These are phyloP conservation scores for Aurantiochytrium sp. DNA, from an alignment of 108 stramenopile genomes.

Conservation along the genomic window DNA sequence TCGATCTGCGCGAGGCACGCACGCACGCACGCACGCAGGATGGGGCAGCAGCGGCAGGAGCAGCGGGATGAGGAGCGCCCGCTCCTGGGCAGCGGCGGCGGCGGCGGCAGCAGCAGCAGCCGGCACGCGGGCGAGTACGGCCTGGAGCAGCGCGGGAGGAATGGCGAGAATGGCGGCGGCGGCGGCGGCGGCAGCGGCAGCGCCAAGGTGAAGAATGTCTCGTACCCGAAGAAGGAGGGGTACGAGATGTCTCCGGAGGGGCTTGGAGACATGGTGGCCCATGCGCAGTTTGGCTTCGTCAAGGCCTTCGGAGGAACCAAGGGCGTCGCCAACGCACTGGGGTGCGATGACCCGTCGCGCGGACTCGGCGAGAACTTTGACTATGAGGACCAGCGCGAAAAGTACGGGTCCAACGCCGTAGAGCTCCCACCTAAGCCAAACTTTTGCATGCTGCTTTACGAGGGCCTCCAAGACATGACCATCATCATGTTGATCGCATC, in stretches of 20 bases:
- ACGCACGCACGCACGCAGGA: too few species aligned
- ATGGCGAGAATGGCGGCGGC: neutral
- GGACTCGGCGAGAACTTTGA: neutral
- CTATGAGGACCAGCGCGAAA: neutral
- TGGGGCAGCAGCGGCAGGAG: too few species aligned
- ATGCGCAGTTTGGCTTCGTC: neutral
- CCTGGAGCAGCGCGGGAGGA: too few species aligned
- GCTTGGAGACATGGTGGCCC: neutral
- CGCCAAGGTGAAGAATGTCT: neutral
- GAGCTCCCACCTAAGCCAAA: slow-evolving; percentile 25
- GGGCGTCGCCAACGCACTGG: neutral
- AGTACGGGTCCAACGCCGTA: neutral
- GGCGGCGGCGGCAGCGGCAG: neutral
- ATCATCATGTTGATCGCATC: slow-evolving; percentile 79
- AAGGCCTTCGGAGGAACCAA: neutral
- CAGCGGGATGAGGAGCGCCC: too few species aligned
- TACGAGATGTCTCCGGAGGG: neutral
- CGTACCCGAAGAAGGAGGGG: neutral
- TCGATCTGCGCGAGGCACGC: too few species aligned
- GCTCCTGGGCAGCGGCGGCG: too few species aligned
- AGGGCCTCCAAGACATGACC: slow-evolving; percentile 84
- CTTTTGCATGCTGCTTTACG: slow-evolving; percentile 72
- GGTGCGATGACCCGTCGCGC: neutral
- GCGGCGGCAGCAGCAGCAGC: too few species aligned
- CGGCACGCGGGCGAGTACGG: too few species aligned